Evolutionary conservation across 2,329 filamentous ascomycete species (phyloP).

Genomic region (Septoria linicola): DNA sequence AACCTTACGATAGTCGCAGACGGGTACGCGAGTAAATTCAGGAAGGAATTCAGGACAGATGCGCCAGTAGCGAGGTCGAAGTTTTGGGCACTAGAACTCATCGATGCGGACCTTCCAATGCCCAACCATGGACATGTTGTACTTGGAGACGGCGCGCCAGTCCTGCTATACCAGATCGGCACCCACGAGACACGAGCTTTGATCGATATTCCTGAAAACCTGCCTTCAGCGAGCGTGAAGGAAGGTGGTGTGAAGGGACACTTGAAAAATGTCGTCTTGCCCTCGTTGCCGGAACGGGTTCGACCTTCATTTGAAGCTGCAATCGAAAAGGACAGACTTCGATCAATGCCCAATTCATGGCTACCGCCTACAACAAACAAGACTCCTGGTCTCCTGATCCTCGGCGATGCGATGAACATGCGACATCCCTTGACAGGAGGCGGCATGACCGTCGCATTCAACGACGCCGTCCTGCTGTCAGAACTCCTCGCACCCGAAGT

Average conservation of each 20-base stretch:
- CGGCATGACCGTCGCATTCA: conserved; percentile 97
- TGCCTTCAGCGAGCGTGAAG: conserved; percentile 69
- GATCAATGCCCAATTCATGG: conserved; percentile 95
- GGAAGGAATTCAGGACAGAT: conserved; percentile 70
- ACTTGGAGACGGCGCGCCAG: conserved; percentile 72
- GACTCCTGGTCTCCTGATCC: conserved; percentile 70
- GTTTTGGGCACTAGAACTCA: conserved; percentile 91
- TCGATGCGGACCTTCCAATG: conserved; percentile 76
- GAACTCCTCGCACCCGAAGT: conserved; percentile 68
- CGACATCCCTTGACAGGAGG: conserved; percentile 96
- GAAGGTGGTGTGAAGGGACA: conserved; percentile 84
- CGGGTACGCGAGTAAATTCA: conserved; percentile 89
- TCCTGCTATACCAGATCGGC: conserved; percentile 95
- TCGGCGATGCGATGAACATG: conserved; percentile 98
- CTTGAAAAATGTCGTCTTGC: conserved; percentile 75
- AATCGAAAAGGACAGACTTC: conserved; percentile 72
- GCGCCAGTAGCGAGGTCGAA: conserved; percentile 73
- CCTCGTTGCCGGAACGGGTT: conserved; percentile 69
- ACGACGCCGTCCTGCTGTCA: conserved; percentile 78
- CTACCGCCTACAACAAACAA: conserved; percentile 75
- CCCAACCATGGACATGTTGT: conserved; percentile 82
- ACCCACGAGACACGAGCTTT: conserved; percentile 88
- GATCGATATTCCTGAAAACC: conserved; percentile 78
- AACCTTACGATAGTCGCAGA: conserved; percentile 86
- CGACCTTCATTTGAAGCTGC: conserved; percentile 73